These are phyloP conservation scores for Dryas octopetala DNA, from an alignment of 306 rosid species.

Conservation along the genomic window DNA sequence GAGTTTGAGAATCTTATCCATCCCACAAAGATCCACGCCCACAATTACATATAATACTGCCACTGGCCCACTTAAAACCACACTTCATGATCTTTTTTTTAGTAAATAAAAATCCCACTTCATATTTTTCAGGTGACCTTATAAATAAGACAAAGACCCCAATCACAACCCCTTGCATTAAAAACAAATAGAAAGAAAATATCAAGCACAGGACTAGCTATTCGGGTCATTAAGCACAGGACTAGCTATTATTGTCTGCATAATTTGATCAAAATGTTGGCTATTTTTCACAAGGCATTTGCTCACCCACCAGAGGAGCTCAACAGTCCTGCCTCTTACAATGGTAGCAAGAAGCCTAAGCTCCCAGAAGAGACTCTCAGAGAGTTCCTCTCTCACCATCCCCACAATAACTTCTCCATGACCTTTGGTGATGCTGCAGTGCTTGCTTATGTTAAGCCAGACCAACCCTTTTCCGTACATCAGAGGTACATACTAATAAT, in stretches of 20 bases:
- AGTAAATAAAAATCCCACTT: no score
- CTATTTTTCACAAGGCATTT: conserved; percentile 84
- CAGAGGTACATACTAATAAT: conserved; percentile 48
- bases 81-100: no score
- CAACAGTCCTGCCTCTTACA: conserved; percentile 82
- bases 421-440: conserved; percentile 75
- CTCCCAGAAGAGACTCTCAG: conserved; percentile 75
- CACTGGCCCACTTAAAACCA: background rate
- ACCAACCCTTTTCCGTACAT: conserved; percentile 39
- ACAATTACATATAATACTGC: conserved; percentile 18
- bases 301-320: conserved; percentile 97
- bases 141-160: background rate
- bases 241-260: background rate
- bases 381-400: conserved; percentile 70
- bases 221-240: background rate
- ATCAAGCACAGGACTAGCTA: background rate
- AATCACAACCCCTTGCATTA: background rate
- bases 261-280: conserved; percentile 50
- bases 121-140: background rate
- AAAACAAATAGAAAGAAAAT: background rate
- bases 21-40: conserved; percentile 42
- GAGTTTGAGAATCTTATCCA: conserved; percentile 55
- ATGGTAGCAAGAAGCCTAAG: conserved; percentile 71
- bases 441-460: conserved; percentile 72
- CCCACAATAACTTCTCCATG: conserved; percentile 62